Conservation (phyloP, 495 filamentous ascomycete genomes). For the Sordaria brevicollis region DNA sequence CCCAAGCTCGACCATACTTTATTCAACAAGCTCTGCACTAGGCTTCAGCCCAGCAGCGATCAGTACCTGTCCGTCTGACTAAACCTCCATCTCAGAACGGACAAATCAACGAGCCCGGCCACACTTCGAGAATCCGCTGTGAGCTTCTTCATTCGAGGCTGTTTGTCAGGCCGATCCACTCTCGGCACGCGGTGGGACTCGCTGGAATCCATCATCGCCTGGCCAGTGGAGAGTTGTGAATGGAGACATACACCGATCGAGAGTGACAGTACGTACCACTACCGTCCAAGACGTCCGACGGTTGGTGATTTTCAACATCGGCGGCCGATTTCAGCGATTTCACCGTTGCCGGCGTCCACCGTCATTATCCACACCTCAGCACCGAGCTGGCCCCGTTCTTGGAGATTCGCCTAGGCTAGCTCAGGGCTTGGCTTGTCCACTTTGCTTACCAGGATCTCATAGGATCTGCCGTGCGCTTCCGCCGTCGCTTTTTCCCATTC, state of each 20-base stretch:
- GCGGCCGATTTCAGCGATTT: neutral
- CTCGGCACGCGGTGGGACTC: neutral
- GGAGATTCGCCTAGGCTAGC: neutral
- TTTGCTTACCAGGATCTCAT: neutral
- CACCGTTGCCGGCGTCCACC: neutral
- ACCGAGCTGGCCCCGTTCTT: neutral
- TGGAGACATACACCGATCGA: neutral
- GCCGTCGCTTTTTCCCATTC: neutral
- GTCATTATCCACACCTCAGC: neutral
- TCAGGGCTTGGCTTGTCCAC: neutral
- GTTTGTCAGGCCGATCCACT: neutral
- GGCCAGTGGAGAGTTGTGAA: neutral
- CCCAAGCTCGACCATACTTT: neutral
- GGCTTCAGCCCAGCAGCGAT: neutral
- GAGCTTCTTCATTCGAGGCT: neutral
- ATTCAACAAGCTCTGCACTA: neutral
- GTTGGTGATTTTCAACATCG: neutral
- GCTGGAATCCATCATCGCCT: neutral
- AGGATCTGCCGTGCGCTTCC: neutral
- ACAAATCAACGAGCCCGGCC: neutral
- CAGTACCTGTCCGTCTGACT: neutral
- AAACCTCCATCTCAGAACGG: neutral
- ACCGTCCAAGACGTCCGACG: neutral
- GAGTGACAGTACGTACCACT: neutral
- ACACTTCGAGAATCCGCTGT: neutral